Percentiles rank a stretch among this genome's conserved stretches.
Conservation (phyloP, 768 basidiomycete species). For the Suillus clintonianus region DNA sequence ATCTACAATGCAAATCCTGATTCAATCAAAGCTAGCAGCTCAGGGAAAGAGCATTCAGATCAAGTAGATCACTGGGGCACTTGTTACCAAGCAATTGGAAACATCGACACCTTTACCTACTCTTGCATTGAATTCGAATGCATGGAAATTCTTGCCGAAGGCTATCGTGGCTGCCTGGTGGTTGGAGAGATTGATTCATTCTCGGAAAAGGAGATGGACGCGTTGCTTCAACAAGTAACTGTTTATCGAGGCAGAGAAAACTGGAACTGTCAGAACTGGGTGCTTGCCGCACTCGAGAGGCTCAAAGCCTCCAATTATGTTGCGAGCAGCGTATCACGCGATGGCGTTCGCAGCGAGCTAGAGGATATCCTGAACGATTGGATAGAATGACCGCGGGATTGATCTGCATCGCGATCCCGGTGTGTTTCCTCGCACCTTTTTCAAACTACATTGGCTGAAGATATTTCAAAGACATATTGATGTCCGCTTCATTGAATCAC, state of each 20-base stretch:
- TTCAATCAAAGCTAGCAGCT: conserved; percentile 21
- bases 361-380: conserved; percentile 25
- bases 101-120: conserved; percentile 29
- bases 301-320: conserved; percentile 20
- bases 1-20: conserved; percentile 22
- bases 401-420: background rate
- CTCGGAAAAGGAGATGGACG: conserved; percentile 14
- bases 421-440: background rate
- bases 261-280: conserved; percentile 36
- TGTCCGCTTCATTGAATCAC: background rate
- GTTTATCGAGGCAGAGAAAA: conserved; percentile 28
- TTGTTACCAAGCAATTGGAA: conserved; percentile 31
- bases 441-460: background rate
- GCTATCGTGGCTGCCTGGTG: conserved; percentile 31
- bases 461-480: background rate
- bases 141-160: conserved; percentile 31
- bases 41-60: conserved; percentile 22
- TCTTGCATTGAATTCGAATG: conserved; percentile 27
- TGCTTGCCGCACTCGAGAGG: conserved; percentile 24
- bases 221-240: conserved; percentile 23
- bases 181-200: conserved; percentile 20
- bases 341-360: conserved; percentile 20
- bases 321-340: conserved; percentile 17
- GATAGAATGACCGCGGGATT: conserved; percentile 15
- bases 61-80: conserved; percentile 31